Conservation (phyloP, 1,139 yeast species). For the Pichia sp. region DNA sequence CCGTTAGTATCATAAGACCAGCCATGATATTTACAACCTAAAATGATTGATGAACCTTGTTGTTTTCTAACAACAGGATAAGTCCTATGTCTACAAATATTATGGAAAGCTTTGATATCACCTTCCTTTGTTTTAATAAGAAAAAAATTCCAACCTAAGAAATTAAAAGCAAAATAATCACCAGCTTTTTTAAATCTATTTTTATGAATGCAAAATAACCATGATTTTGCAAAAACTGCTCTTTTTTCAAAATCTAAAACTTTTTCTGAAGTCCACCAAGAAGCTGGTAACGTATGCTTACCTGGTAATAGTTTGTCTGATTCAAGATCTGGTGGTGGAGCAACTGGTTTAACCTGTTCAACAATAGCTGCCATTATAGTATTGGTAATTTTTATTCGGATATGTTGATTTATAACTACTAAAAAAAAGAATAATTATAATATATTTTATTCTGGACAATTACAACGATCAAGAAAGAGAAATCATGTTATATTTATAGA, state of each 20-base stretch:
- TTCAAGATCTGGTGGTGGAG: conserved; percentile 24
- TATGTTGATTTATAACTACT: too few relatives aligned
- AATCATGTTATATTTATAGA: too few relatives aligned
- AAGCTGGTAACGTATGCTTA: conserved; percentile 56
- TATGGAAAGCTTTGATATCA: conserved; percentile 52
- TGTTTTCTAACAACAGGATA: conserved; percentile 55
- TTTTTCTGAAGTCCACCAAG: conserved; percentile 59
- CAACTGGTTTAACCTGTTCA: conserved; percentile 21
- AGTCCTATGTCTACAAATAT: conserved; percentile 60
- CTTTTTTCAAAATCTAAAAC: conserved; percentile 53
- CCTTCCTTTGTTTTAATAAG: conserved; percentile 49
- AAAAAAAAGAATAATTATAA: too few relatives aligned
- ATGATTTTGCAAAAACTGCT: conserved; percentile 48
- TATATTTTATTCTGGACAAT: too few relatives aligned
- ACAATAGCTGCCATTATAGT: conserved; percentile 18
- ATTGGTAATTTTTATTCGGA: neutral
- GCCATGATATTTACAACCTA: conserved; percentile 61
- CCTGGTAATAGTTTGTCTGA: conserved; percentile 31
- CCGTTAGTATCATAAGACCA: conserved; percentile 61
- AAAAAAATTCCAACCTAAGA: conserved; percentile 51
- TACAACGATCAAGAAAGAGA: too few relatives aligned
- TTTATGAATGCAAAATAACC: conserved; percentile 49
- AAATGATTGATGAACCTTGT: conserved; percentile 48
- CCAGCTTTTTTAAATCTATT: conserved; percentile 50
- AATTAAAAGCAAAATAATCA: conserved; percentile 45